Evolutionary conservation across 306 rosid species (phyloP).

Genomic region (Vigna nakashimae): DNA sequence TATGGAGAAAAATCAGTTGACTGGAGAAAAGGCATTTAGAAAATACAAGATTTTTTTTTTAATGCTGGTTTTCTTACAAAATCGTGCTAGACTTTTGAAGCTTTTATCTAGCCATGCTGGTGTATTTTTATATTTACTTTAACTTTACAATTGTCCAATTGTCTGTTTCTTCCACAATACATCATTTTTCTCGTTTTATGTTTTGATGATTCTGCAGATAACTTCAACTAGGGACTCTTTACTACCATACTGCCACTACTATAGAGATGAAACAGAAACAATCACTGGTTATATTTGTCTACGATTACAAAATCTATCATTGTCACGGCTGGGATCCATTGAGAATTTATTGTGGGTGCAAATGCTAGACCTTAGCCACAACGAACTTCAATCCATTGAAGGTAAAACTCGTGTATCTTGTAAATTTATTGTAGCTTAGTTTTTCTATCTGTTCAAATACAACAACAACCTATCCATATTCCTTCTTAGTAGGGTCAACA

Average conservation of each 20-base stretch:
- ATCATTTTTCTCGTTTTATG: constrained; percentile 18
- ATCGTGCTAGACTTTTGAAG: background rate
- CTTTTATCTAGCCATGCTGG: background rate
- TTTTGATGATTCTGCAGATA: constrained; percentile 59
- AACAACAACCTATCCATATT: background rate
- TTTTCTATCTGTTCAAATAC: constrained; percentile 7
- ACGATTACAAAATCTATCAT: constrained; percentile 71
- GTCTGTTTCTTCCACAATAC: constrained; percentile 21
- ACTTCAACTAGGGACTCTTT: constrained; percentile 69
- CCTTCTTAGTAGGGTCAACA: constrained; percentile 2
- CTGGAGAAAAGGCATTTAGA: constrained; percentile 9
- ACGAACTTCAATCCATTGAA: constrained; percentile 80
- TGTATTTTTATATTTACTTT: background rate
- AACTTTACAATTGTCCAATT: constrained; percentile 21
- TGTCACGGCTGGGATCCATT: constrained; percentile 73
- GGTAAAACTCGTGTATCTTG: constrained; percentile 52
- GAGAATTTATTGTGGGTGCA: constrained; percentile 82
- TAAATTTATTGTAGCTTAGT: constrained; percentile 10
- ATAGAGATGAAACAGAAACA: constrained; percentile 49
- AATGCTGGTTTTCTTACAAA: background rate
- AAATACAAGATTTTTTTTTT: constrained; percentile 3
- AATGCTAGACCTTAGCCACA: constrained; percentile 89
- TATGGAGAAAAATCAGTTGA: constrained; percentile 2
- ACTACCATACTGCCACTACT: constrained; percentile 59
- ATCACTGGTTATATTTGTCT: constrained; percentile 55